A percentile compares a stretch with the other conserved stretches of the same genome.
These are phyloP conservation scores for Silene latifolia DNA, from an alignment of 148 eudicot genomes.

Conservation along the genomic window DNA sequence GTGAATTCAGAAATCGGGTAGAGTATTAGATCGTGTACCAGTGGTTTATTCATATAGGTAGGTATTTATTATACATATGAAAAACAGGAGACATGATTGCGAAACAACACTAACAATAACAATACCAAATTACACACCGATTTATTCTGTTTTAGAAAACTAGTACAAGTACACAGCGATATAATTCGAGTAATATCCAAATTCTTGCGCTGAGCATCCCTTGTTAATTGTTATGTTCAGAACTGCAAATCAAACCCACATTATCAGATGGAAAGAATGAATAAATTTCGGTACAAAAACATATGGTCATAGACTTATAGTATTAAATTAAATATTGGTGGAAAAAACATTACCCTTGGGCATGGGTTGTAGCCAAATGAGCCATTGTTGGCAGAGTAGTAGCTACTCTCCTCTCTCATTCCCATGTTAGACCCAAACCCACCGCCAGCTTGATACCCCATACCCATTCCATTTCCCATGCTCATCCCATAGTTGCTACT, in stretches of 20 bases:
- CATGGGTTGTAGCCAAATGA: constrained; percentile 17
- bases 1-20: too few species aligned
- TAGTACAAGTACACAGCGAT: neutral
- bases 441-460: constrained; percentile 19
- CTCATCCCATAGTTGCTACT: neutral
- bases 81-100: neutral
- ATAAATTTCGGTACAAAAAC: neutral
- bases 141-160: constrained; percentile 18
- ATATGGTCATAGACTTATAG: too few species aligned
- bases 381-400: constrained; percentile 19
- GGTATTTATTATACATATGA: neutral
- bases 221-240: constrained; percentile 16
- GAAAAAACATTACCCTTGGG: constrained; percentile 15
- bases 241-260: constrained; percentile 25
- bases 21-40: too few species aligned
- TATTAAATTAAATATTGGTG: too few species aligned
- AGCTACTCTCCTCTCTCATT: constrained; percentile 7
- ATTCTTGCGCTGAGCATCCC: neutral
- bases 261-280: neutral
- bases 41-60: neutral
- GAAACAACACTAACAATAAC: constrained; percentile 1
- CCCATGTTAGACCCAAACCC: constrained; percentile 19
- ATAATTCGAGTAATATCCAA: neutral
- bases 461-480: constrained; percentile 11
- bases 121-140: constrained; percentile 18